A percentile compares a stretch with the other conserved stretches of the same genome.
phyloP scores from a whole-genome alignment of 179 eudicot species.

The Spinacia oleracea region DNA sequence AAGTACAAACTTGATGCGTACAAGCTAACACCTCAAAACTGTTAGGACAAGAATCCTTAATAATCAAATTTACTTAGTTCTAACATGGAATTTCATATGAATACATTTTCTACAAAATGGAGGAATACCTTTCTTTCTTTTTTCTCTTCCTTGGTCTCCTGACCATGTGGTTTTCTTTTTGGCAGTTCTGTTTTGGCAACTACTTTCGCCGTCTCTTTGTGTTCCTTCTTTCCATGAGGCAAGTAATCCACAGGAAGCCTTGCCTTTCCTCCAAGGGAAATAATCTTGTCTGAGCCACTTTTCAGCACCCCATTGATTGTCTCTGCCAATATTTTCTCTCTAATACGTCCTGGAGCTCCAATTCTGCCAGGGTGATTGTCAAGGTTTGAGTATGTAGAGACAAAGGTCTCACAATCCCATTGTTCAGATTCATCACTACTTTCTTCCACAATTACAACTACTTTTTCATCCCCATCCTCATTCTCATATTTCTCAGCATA shows the following conservation, averaged over 20 bases:
- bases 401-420: conserved; percentile 92
- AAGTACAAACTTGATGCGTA: background rate
- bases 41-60: background rate
- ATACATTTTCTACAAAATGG: background rate
- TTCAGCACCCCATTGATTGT: conserved; percentile 41
- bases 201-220: conserved; percentile 48
- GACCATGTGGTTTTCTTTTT: conserved; percentile 59
- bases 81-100: background rate
- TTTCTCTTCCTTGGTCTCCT: conserved; percentile 97
- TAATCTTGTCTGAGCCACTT: conserved; percentile 38
- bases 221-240: conserved; percentile 53
- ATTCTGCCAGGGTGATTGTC: conserved; percentile 95
- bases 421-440: conserved; percentile 85
- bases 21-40: background rate
- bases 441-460: conserved; percentile 57
- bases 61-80: background rate
- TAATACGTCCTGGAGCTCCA: conserved; percentile 51
- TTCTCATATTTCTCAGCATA: conserved; percentile 79
- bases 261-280: conserved; percentile 75
- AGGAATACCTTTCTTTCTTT: conserved; percentile 81
- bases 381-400: conserved; percentile 86
- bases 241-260: conserved; percentile 75
- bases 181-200: conserved; percentile 37
- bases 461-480: conserved; percentile 46
- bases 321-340: conserved; percentile 65